These are phyloP conservation scores for Phanerodontia chrysosporium DNA, from an alignment of 768 basidiomycete species.

Conservation along the genomic window DNA sequence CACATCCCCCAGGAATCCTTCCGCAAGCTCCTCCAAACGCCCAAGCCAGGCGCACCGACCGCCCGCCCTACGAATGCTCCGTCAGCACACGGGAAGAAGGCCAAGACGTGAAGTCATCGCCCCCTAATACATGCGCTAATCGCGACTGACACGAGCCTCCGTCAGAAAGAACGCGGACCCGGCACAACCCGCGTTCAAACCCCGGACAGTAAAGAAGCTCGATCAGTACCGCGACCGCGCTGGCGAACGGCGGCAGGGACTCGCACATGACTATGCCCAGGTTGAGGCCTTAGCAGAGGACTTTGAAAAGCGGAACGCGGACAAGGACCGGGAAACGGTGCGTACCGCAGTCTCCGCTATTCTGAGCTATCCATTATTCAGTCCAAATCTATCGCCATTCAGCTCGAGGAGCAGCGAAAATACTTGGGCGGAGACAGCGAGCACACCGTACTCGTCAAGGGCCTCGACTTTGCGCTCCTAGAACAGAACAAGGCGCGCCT, in stretches of 20 bases:
- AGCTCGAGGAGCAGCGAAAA: constrained; percentile 71
- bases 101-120: constrained; percentile 9
- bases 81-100: constrained; percentile 9
- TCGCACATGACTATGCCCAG: constrained; percentile 72
- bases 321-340: constrained; percentile 59
- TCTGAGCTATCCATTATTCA: no score
- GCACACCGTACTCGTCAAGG: constrained; percentile 85
- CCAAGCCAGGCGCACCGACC: constrained; percentile 25
- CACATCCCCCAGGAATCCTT: constrained; percentile 49
- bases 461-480: constrained; percentile 82
- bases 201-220: constrained; percentile 69
- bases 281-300: constrained; percentile 80
- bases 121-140: background rate
- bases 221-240: constrained; percentile 73
- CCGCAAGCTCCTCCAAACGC: constrained; percentile 41
- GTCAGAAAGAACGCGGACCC: constrained; percentile 44
- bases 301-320: constrained; percentile 59
- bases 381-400: background rate
- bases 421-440: constrained; percentile 84
- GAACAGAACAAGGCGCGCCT: constrained; percentile 77
- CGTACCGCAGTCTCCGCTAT: constrained; percentile 21
- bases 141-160: background rate
- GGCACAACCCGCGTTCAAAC: constrained; percentile 70
- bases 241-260: constrained; percentile 63
- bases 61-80: constrained; percentile 22